Conservation (phyloP, 1,284 basidiomycete genomes). For the Tilletia caries region DNA sequence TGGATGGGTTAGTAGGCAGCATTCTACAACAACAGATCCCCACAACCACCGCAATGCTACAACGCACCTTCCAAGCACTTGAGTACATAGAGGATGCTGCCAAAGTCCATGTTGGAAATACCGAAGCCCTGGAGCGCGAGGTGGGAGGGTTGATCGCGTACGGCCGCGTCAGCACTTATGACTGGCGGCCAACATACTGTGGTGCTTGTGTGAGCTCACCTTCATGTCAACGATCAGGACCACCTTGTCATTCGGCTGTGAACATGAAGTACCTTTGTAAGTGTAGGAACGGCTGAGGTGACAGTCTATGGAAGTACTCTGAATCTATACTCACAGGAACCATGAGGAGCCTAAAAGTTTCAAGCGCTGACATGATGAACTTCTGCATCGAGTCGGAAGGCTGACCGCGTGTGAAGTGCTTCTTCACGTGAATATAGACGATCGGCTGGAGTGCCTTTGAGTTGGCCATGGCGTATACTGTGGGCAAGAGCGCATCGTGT, state of each 20-base stretch:
- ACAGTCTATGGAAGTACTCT: not conserved
- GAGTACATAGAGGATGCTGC: slow-evolving; percentile 4
- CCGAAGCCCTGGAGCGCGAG: not conserved
- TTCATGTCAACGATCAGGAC: slow-evolving; percentile 51
- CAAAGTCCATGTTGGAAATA: slow-evolving; percentile 12
- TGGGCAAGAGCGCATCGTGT: not conserved
- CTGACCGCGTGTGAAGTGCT: slow-evolving; percentile 47
- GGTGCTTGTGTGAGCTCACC: not conserved
- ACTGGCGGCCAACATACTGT: not conserved
- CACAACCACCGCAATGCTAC: no score
- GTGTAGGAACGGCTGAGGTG: not conserved
- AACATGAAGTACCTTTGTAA: not conserved
- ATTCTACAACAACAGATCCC: not conserved
- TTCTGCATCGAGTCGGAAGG: slow-evolving; percentile 53
- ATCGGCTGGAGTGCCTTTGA: slow-evolving; percentile 10
- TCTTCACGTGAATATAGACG: slow-evolving; percentile 43
- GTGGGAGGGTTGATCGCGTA: not conserved
- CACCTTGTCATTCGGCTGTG: slow-evolving; percentile 51
- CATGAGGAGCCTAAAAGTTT: slow-evolving; percentile 52
- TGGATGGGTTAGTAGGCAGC: no score
- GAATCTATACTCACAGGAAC: slow-evolving; percentile 30
- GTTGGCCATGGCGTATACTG: slow-evolving; percentile 6
- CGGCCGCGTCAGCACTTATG: not conserved
- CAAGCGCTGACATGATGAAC: slow-evolving; percentile 49
- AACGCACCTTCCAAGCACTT: slow-evolving; percentile 10